Evolutionary conservation across 768 basidiomycete genomes (phyloP).

Genomic region (Gloeophyllum trabeum): DNA sequence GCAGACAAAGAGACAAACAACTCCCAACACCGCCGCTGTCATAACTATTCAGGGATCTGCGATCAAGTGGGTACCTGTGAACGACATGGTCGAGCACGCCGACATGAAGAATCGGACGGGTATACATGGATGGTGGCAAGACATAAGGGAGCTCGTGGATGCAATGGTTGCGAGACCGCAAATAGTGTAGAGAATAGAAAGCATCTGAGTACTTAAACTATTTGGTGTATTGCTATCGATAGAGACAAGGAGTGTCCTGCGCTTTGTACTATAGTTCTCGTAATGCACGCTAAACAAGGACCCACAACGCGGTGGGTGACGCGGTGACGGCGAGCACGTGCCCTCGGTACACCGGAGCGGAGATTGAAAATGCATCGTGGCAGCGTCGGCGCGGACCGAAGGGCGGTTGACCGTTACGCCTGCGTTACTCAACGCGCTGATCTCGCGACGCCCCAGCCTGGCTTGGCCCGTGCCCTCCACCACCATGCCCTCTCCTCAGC

Average conservation of each 20-base stretch:
- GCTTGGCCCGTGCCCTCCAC: slow-evolving; percentile 1
- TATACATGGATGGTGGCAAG: slow-evolving; percentile 69
- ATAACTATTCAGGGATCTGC: slow-evolving; percentile 84
- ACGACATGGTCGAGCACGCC: slow-evolving; percentile 75
- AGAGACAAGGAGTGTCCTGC: too few species aligned
- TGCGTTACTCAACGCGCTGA: background rate
- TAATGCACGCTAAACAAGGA: too few species aligned
- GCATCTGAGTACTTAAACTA: too few species aligned
- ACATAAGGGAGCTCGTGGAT: slow-evolving; percentile 60
- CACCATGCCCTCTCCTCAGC: slow-evolving; percentile 1
- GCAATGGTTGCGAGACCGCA: slow-evolving; percentile 56
- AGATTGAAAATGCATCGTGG: background rate
- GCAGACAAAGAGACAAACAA: slow-evolving; percentile 43
- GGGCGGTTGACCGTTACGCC: too few species aligned
- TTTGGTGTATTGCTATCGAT: too few species aligned
- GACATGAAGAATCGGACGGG: slow-evolving; percentile 89
- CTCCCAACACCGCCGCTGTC: slow-evolving; percentile 65
- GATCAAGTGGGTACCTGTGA: slow-evolving; percentile 75
- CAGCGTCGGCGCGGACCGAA: too few species aligned
- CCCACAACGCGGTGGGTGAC: too few species aligned
- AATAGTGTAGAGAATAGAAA: slow-evolving; percentile 27
- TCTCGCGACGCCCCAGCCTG: background rate
- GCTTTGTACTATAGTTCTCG: too few species aligned
- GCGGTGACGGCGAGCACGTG: too few species aligned
- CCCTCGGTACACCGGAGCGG: background rate